Evolutionary conservation across 2,329 filamentous ascomycete genomes (phyloP).

Genomic region (Mycogone perniciosa): DNA sequence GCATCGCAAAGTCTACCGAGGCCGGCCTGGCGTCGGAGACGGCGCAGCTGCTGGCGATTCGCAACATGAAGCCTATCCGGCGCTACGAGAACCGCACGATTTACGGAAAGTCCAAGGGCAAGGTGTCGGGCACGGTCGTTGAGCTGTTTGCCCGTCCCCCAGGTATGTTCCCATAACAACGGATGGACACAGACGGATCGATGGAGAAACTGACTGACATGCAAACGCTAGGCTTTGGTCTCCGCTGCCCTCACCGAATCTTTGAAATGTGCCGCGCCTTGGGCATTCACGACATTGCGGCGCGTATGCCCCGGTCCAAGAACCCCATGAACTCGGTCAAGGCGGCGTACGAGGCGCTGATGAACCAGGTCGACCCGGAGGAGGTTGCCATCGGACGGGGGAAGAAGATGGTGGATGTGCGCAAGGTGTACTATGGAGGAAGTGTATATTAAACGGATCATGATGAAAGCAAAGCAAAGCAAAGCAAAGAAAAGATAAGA

Average conservation of each 20-base stretch:
- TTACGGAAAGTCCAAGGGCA: slow-evolving; percentile 74
- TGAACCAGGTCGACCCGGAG: slow-evolving; percentile 79
- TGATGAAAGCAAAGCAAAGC: background rate
- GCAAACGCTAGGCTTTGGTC: slow-evolving; percentile 68
- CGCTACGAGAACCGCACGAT: slow-evolving; percentile 91
- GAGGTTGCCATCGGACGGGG: slow-evolving; percentile 83
- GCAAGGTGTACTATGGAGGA: slow-evolving; percentile 95
- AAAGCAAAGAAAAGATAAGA: background rate
- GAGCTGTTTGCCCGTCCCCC: slow-evolving; percentile 77
- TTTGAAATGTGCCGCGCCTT: slow-evolving; percentile 88
- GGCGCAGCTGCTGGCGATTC: slow-evolving; percentile 73
- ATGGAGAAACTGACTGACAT: slow-evolving; percentile 1
- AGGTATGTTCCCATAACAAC: slow-evolving; percentile 51
- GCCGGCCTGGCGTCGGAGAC: slow-evolving; percentile 59
- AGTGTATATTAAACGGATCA: slow-evolving; percentile 47
- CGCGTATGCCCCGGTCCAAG: slow-evolving; percentile 73
- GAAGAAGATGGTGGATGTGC: slow-evolving; percentile 91
- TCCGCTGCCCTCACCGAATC: slow-evolving; percentile 84
- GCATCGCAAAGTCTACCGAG: slow-evolving; percentile 84
- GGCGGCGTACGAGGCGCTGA: slow-evolving; percentile 76
- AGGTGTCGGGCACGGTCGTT: slow-evolving; percentile 83
- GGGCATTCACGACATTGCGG: slow-evolving; percentile 82
- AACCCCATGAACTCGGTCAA: slow-evolving; percentile 99
- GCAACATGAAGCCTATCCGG: slow-evolving; percentile 87
- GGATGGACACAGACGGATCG: background rate